Evolutionary conservation across 768 basidiomycete genomes (phyloP).

Genomic region (Macrolepiota albuminosa): DNA sequence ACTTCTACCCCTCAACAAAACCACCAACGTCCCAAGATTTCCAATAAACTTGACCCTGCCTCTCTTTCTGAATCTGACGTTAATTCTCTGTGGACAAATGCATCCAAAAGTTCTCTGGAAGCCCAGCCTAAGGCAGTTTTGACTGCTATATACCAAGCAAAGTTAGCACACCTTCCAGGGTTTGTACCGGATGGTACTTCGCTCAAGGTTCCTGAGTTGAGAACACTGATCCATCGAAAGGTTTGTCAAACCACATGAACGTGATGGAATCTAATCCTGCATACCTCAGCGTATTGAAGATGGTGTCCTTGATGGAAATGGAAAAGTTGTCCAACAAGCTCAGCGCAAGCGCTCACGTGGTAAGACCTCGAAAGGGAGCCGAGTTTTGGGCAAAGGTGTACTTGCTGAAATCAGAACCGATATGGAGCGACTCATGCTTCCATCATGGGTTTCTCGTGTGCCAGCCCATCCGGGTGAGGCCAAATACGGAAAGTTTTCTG

Average conservation of each 20-base stretch:
- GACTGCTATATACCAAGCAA: not conserved
- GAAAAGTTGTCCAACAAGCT: not conserved
- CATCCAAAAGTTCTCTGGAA: not conserved
- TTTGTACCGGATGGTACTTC: not conserved
- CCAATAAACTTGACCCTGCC: not conserved
- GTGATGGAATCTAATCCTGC: conserved; percentile 25
- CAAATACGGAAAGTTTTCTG: conserved; percentile 23
- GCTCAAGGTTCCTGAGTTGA: not conserved
- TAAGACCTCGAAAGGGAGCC: not conserved
- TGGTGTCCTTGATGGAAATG: not conserved
- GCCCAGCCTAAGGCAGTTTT: not conserved
- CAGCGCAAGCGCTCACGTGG: not conserved
- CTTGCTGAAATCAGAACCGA: not conserved
- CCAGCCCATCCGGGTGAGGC: conserved; percentile 22
- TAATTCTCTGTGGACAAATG: not conserved
- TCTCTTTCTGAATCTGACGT: not conserved
- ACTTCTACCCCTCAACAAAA: not conserved
- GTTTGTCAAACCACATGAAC: not conserved
- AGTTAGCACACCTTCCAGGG: not conserved
- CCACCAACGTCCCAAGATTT: not conserved
- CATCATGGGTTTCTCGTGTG: conserved; percentile 20
- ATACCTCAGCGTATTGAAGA: not conserved
- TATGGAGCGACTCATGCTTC: conserved; percentile 13
- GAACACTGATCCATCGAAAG: not conserved
- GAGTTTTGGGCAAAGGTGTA: not conserved